These are phyloP conservation scores for Leishmania amazonensis DNA, from an alignment of 208 protist genomes.

Conservation along the genomic window DNA sequence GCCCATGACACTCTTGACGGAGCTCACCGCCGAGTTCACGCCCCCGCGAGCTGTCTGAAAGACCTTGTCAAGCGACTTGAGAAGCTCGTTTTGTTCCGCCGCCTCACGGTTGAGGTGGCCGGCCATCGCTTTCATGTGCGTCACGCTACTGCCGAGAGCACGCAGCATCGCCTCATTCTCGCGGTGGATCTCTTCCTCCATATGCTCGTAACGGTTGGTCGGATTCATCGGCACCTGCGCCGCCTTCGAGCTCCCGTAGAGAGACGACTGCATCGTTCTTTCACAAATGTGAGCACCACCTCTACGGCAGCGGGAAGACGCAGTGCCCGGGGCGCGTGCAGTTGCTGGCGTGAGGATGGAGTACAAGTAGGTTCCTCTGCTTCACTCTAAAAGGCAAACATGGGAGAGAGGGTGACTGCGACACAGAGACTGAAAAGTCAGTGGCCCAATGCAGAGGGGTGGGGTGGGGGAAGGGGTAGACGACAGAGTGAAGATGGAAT, in stretches of 20 bases:
- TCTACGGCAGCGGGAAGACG: background rate
- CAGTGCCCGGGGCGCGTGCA: background rate
- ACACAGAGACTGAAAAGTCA: background rate
- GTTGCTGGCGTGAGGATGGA: background rate
- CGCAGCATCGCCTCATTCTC: constrained; percentile 84
- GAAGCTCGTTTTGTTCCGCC: constrained; percentile 74
- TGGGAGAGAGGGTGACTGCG: background rate
- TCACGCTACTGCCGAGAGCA: constrained; percentile 63
- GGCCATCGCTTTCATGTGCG: constrained; percentile 67
- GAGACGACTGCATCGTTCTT: constrained; percentile 60
- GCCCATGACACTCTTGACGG: constrained; percentile 55
- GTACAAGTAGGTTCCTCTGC: background rate
- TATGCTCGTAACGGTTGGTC: constrained; percentile 31
- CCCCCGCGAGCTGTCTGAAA: constrained; percentile 61
- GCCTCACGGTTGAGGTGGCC: constrained; percentile 60
- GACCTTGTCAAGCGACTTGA: constrained; percentile 41
- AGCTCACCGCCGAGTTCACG: constrained; percentile 51
- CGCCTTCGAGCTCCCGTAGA: constrained; percentile 41
- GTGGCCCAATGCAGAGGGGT: background rate
- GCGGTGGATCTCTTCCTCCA: constrained; percentile 71
- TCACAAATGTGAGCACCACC: background rate
- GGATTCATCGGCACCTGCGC: background rate
- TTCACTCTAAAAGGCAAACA: background rate
- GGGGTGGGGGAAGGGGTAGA: background rate
- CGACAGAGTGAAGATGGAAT: background rate